Conservation (phyloP, 257 asterid species). For the Lycium ferocissimum region DNA sequence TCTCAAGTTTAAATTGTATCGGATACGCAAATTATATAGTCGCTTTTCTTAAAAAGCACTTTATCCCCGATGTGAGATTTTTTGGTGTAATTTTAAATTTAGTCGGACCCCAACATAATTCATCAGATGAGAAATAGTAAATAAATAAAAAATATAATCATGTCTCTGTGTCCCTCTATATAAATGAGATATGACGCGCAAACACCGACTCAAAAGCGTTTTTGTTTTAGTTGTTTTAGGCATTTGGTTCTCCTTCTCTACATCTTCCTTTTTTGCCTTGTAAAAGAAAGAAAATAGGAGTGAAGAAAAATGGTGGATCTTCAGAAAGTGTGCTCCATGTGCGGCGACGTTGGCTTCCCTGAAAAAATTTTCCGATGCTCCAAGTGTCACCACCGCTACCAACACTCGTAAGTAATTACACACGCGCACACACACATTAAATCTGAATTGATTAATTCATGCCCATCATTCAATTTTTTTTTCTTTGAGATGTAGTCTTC, state of each 20-base stretch:
- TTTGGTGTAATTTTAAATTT: too few species aligned
- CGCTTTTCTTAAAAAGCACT: too few species aligned
- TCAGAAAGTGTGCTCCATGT: constrained; percentile 87
- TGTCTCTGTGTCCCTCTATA: background rate
- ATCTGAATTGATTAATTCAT: background rate
- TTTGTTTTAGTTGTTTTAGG: background rate
- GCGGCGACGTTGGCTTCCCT: constrained; percentile 94
- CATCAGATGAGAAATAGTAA: too few species aligned
- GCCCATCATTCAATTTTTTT: background rate
- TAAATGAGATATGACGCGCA: constrained; percentile 31
- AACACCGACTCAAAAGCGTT: constrained; percentile 28
- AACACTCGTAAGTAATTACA: constrained; percentile 63
- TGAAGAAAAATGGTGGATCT: constrained; percentile 70
- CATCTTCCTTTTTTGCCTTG: background rate
- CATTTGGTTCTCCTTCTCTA: constrained; percentile 18
- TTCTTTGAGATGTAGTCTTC: background rate
- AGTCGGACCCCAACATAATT: too few species aligned
- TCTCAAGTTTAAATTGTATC: too few species aligned
- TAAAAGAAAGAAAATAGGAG: background rate
- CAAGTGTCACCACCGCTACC: constrained; percentile 87
- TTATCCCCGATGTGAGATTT: too few species aligned
- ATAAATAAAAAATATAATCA: background rate
- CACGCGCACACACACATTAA: too few species aligned
- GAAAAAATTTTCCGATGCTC: constrained; percentile 95
- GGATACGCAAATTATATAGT: too few species aligned